These are phyloP conservation scores for Paspalum vaginatum DNA, from an alignment of 176 grass and related monocot species.

Conservation along the genomic window DNA sequence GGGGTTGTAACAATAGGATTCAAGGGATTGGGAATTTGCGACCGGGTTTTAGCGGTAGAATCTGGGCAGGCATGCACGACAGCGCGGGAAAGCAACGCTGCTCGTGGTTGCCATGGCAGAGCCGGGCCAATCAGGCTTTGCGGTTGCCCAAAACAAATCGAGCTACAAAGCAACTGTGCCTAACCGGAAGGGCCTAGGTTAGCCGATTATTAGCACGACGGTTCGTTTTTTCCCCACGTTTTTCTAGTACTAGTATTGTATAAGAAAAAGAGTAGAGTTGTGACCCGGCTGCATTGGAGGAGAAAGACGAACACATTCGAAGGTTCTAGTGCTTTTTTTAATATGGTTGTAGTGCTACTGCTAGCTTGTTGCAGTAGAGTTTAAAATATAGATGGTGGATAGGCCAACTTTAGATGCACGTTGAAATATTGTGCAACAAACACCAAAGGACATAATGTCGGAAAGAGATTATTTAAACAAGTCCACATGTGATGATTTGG, in stretches of 20 bases:
- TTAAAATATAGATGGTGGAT: too few relatives aligned
- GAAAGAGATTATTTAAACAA: too few relatives aligned
- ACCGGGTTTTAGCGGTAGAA: background rate
- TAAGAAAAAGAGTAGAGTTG: background rate
- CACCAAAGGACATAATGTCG: too few relatives aligned
- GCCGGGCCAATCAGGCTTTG: conserved; percentile 19
- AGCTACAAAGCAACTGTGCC: conserved; percentile 12
- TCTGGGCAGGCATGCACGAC: background rate
- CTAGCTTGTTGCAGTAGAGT: too few relatives aligned
- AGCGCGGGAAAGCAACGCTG: background rate
- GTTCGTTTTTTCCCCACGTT: background rate
- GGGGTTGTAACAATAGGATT: background rate
- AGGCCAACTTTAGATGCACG: too few relatives aligned
- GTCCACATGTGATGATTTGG: too few relatives aligned
- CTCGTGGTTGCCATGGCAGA: conserved; percentile 34
- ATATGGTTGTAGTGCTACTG: too few relatives aligned
- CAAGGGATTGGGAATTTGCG: too few relatives aligned
- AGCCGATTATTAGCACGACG: background rate
- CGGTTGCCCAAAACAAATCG: conserved; percentile 22
- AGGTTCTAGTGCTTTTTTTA: background rate
- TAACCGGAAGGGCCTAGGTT: background rate
- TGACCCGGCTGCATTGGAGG: background rate
- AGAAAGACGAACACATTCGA: background rate
- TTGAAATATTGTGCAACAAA: too few relatives aligned
- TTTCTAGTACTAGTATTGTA: background rate